Percentiles rank a stretch among this genome's conserved stretches.
These are phyloP conservation scores for Physaria fendleri DNA, from an alignment of 345 rosid genomes.

Conservation along the genomic window DNA sequence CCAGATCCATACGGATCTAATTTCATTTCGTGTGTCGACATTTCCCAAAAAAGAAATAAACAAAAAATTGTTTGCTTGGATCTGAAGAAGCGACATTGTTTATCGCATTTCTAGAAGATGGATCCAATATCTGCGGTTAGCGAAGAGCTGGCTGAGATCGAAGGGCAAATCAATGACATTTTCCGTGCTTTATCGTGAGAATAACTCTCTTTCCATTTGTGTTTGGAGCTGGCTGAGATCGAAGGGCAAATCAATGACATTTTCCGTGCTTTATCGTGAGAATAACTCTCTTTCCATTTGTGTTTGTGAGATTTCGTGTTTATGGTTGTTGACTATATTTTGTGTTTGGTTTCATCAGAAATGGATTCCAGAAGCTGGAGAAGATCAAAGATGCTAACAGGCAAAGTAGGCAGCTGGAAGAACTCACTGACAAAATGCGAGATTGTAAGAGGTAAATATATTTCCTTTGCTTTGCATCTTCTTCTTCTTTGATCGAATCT, in stretches of 20 bases:
- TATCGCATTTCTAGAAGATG: constrained; percentile 31
- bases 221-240: constrained; percentile 66
- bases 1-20: constrained; percentile 27
- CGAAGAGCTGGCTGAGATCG: constrained; percentile 80
- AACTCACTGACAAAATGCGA: constrained; percentile 89
- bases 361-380: constrained; percentile 94
- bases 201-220: not conserved
- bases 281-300: not conserved
- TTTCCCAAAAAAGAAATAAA: too few relatives aligned
- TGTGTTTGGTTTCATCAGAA: constrained; percentile 34
- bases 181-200: constrained; percentile 88
- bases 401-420: constrained; percentile 92
- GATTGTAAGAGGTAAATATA: constrained; percentile 74
- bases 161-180: constrained; percentile 79
- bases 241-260: constrained; percentile 81
- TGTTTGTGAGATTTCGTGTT: not conserved
- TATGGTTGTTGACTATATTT: not conserved
- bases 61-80: constrained; percentile 9
- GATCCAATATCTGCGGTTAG: constrained; percentile 57
- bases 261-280: constrained; percentile 88
- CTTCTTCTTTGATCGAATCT: not conserved
- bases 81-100: constrained; percentile 23
- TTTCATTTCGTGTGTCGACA: constrained; percentile 9
- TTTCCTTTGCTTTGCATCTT: not conserved
- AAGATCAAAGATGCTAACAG: constrained; percentile 88